Evolutionary conservation across 345 rosid genomes (phyloP).

Genomic region (Gossypium rotundifolium): DNA sequence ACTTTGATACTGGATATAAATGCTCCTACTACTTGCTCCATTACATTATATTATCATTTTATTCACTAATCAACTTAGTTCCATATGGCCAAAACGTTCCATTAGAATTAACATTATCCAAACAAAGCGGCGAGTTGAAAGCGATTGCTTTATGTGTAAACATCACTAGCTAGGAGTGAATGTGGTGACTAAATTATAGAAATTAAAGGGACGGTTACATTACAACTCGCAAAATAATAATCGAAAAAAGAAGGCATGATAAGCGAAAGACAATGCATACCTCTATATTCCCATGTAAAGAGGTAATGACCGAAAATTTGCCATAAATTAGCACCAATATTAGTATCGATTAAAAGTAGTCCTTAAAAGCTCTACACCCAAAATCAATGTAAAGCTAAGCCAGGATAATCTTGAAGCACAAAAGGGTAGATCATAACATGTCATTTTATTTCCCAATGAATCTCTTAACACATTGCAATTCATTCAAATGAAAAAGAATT

Average conservation of each 20-base stretch:
- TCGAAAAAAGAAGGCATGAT: background rate
- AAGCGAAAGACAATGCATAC: constrained; percentile 18
- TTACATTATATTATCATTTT: background rate
- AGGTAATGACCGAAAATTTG: too few species aligned
- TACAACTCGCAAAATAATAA: background rate
- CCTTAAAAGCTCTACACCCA: too few species aligned
- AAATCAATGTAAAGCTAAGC: too few species aligned
- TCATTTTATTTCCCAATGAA: too few species aligned
- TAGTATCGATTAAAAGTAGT: too few species aligned
- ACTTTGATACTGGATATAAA: background rate
- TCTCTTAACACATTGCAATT: too few species aligned
- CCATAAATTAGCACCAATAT: too few species aligned
- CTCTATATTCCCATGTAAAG: too few species aligned
- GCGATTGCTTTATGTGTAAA: background rate
- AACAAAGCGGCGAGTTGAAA: background rate
- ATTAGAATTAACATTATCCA: background rate
- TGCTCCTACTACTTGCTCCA: background rate
- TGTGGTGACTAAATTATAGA: background rate
- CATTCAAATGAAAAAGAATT: too few species aligned
- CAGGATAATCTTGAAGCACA: too few species aligned
- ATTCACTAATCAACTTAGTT: background rate
- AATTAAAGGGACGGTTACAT: background rate
- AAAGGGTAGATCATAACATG: too few species aligned
- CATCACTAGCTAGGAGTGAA: background rate
- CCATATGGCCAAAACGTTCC: background rate